Base-by-base conservation (phyloP, 176 grass and related monocot genomes). In the Rhynchospora breviuscula region DNA sequence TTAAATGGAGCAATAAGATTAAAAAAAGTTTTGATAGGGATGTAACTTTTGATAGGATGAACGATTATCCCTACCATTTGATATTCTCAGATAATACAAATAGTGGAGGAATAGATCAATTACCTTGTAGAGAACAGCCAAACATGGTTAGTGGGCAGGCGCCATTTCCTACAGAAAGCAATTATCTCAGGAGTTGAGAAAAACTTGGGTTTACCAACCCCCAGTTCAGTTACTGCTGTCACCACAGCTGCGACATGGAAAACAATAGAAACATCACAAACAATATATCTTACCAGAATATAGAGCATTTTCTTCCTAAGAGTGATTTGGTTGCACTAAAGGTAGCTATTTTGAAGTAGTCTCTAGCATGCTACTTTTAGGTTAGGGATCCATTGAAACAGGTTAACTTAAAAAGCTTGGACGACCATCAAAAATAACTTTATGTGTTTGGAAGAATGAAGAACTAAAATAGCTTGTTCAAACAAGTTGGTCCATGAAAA, bases 101-200 rank as follows among this genome's bases (percentile, higher is more conserved):
- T 51, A 18, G 5, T 54, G 4, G 46, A 78, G 72, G 82, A 71
- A 88, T 76, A n/a, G 59, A 85, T 67, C 78, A 31, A 15, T 67
- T 67, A 98, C 96, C 96, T 93, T 85, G 93, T 98, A 25, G 96
- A 98, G 79, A 98, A 98, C 73, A 98, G 69, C 96, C 96, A 98
- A 29, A 98, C 71, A 81, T 98, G 89, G 64, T 98, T 98, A 33
- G 96, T 95, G 31, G 96, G 92, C 25, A 98, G 80, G 14, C 91
- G 91, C 96, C 96, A 95, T 90, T 93, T 91, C 85, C 82, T 86
- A 88, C 93, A 98, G 86, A 98, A 95, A 19, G 88, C 88, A 58
- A 98, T 93, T 63, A 98, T 77, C 83, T 95, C 96, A 33, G 96
- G 92, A 59, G 96, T 95, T 68, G 93, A 95, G 80, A 93, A 95